Conservation (phyloP, 2,329 filamentous ascomycete genomes). For the Ceratocystis ficicola region DNA sequence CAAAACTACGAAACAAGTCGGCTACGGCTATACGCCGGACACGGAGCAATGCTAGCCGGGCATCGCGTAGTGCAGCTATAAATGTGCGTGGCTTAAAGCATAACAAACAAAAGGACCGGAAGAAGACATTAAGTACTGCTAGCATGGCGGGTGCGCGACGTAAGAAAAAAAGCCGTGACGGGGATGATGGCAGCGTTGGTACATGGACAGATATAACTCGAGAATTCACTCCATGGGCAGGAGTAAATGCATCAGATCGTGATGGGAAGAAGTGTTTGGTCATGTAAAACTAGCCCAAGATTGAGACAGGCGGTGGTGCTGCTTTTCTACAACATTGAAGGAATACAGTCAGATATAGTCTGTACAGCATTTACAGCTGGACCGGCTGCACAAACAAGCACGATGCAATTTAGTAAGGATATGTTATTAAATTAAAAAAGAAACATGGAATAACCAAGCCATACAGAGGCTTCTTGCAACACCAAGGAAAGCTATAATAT, state of each 20-base stretch:
- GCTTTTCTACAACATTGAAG: not conserved
- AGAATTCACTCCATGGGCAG: conserved; percentile 24
- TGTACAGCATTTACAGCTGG: not conserved
- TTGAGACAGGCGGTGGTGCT: not conserved
- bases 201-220: conserved; percentile 44
- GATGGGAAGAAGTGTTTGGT: conserved; percentile 38
- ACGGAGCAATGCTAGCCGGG: conserved; percentile 41
- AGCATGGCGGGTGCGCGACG: conserved; percentile 12
- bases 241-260: conserved; percentile 10
- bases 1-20: not conserved
- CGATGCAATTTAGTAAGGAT: not conserved
- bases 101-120: conserved; percentile 29
- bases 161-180: conserved; percentile 29
- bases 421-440: not conserved
- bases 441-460: not conserved
- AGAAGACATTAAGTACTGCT: conserved; percentile 18
- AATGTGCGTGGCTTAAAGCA: conserved; percentile 48
- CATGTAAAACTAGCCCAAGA: conserved; percentile 34
- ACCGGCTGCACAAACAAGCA: not conserved
- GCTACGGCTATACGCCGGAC: conserved; percentile 34
- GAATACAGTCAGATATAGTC: not conserved
- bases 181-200: conserved; percentile 35
- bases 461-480: not conserved
- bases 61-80: conserved; percentile 44
- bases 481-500: not conserved